phyloP scores from a whole-genome alignment of 139 green algal genomes.

The Marvania coccoides region DNA sequence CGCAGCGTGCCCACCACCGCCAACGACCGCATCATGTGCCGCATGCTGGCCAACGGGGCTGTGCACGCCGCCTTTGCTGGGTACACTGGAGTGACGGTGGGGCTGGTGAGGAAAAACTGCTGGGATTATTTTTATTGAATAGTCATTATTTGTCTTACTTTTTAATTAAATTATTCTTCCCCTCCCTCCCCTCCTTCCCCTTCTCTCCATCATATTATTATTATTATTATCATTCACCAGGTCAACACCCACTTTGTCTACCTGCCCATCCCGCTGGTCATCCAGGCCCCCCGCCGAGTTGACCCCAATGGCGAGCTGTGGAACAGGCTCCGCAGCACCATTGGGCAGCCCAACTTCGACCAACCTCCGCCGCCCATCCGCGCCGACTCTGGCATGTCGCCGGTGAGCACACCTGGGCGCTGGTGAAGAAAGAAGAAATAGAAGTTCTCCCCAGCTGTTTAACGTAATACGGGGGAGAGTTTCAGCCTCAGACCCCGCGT shows the following conservation, averaged over 20 bases:
- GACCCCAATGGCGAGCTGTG: constrained; percentile 78
- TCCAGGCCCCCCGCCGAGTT: constrained; percentile 3
- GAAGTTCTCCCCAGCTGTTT: no score
- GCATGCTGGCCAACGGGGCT: constrained; percentile 83
- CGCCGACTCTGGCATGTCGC: no score
- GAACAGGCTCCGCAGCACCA: constrained; percentile 73
- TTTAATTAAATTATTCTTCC: neutral
- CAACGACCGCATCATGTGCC: constrained; percentile 89
- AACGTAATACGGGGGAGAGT: no score
- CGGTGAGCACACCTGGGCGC: no score
- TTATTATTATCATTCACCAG: neutral
- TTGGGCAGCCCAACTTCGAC: constrained; percentile 72
- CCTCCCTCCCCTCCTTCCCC: neutral
- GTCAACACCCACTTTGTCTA: constrained; percentile 20
- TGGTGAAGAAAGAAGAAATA: no score
- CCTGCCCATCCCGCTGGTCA: constrained; percentile 58
- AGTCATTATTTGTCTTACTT: neutral
- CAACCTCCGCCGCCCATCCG: no score
- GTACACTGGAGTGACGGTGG: constrained; percentile 65
- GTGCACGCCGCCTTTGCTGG: constrained; percentile 94
- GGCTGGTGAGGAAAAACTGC: constrained; percentile 90
- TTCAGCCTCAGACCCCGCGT: no score
- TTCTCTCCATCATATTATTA: neutral
- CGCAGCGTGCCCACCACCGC: constrained; percentile 76
- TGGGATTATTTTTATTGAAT: neutral